Base-by-base conservation (phyloP, 2,329 filamentous ascomycete species). In the Paecilomyces formosus region DNA sequence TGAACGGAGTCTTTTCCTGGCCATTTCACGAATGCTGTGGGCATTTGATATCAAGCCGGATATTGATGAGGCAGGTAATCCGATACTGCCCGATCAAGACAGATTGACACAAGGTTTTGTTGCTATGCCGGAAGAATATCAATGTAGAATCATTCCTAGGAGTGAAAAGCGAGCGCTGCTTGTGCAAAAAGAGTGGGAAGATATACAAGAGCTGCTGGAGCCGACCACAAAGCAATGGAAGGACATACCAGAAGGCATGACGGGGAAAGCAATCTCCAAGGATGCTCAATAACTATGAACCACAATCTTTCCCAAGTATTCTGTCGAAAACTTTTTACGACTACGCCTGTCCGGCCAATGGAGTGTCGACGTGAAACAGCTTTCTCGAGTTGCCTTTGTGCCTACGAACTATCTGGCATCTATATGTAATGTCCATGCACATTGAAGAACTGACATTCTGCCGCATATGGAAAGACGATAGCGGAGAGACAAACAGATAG, bases 21-120 rank as follows among this genome's bases (percentile, higher is more conserved):
- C 68, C 12, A 76, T 82, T 31, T 72, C 79, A 3, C 73, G 79
- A 3, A 71, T 83, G 22, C 65, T 82, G 30, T 82, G 80, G 78
- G 76, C 74, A 0, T 82, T 79, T 62, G 64, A 78, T 52, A 72
- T 79, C n/a, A 52, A 60, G 39, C 65, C 70, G 0, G 57, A 66
- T 1, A 62, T 63, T 12, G 71, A 74, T 59, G 61, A 22, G 1
- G 26, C 64, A 1, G 75, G 76, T 1, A 65, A 63, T 52, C 62
- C 62, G 2, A 72, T 79, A 18, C 35, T 75, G 0, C 75, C 76
- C 0, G 72, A 78, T 55, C 66, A 65, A 3, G 74, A 77, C 30
- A 70, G 68, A 26, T 61, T 78, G 54, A 78, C 75, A 0, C 74
- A 76, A 62, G 76, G 75, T 0, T 76, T 79, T 57, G 74, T 77